Percentiles rank a stretch among this genome's conserved stretches.
These are phyloP conservation scores for Quercus phellos DNA, from an alignment of 331 rosid genomes.

Conservation along the genomic window DNA sequence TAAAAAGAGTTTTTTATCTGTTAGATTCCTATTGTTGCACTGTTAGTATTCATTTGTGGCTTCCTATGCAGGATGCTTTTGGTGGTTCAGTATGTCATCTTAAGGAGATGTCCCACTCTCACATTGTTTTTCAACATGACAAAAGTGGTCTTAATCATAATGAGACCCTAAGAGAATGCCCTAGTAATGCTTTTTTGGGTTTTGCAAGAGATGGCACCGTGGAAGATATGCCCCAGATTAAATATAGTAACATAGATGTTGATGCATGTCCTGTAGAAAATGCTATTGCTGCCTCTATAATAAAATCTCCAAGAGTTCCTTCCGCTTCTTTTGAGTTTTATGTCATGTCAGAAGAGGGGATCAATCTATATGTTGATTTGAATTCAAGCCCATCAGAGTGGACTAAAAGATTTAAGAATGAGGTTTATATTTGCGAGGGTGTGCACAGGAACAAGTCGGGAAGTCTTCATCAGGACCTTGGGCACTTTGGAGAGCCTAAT, in stretches of 20 bases:
- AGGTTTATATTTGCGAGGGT: conserved; percentile 41
- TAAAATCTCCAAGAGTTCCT: conserved; percentile 30
- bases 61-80: conserved; percentile 10
- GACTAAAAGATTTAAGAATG: conserved; percentile 48
- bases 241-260: conserved; percentile 20
- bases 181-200: conserved; percentile 10
- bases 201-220: conserved; percentile 12
- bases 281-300: conserved; percentile 33
- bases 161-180: conserved; percentile 26
- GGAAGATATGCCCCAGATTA: conserved; percentile 14
- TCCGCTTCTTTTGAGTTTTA: conserved; percentile 51
- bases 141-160: conserved; percentile 11
- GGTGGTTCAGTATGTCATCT: conserved; percentile 12
- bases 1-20: neutral
- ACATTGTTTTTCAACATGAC: neutral
- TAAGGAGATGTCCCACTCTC: conserved; percentile 1
- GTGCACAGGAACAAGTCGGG: conserved; percentile 25
- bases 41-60: neutral
- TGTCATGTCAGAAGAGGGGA: conserved; percentile 66
- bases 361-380: conserved; percentile 61
- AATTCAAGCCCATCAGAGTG: conserved; percentile 66
- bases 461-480: conserved; percentile 43
- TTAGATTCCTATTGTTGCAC: neutral
- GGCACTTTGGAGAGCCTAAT: conserved; percentile 30
- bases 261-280: conserved; percentile 25